Base-by-base conservation (phyloP, 441 rosid genomes). In the Gossypium davidsonii region DNA sequence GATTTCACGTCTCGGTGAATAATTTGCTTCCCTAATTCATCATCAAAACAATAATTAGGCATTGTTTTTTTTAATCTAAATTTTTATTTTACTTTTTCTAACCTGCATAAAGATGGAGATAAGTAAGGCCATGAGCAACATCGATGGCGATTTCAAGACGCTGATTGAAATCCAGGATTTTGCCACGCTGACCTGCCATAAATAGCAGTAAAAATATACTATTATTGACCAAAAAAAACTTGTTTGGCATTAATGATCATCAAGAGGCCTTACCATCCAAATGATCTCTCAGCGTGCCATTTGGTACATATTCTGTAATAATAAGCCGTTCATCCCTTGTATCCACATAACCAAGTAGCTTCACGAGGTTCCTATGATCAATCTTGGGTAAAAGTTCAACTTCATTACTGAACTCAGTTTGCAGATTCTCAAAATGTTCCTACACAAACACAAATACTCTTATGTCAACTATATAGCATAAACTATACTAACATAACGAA, bases 21-120 rank as follows among this genome's bases (percentile, higher is more conserved):
- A 28, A 94, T 92, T 76, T 88, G 98, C 79, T 87, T 94, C 81
- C 89, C 99, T 94, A 83, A 79, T 71, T 42, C 67, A 67, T 66
- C 61, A 72, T 21, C 42, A 31, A 46, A 12, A 51, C 51, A 65
- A 74, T 14, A 34, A 11, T 76, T 6, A 76, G 34, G 6, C 39
- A 61, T 53, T 12, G 21, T 15, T 55, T 39, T n/a, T 34, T 34
- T 34, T 34, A 34, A 14, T 49, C 46, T 11, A 71, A 59, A 14
- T 63, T 77, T 44, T 42, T 10, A 2, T 56, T 56, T 57, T 0
- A 4, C 4, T 10, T 11, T 21, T 57, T 53, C 61, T 79, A 66
- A 94, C 99, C 99, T 84, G 99, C 82, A 81, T 92, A 95, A 42
- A 85, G 76, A 77, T 95, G 99, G 79, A 95, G 98, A 85, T 91